Evolutionary conservation across 768 basidiomycete genomes (phyloP), one percentile per base, ranked within the genome.

Genomic region (Lentinula guzmanii): DNA sequence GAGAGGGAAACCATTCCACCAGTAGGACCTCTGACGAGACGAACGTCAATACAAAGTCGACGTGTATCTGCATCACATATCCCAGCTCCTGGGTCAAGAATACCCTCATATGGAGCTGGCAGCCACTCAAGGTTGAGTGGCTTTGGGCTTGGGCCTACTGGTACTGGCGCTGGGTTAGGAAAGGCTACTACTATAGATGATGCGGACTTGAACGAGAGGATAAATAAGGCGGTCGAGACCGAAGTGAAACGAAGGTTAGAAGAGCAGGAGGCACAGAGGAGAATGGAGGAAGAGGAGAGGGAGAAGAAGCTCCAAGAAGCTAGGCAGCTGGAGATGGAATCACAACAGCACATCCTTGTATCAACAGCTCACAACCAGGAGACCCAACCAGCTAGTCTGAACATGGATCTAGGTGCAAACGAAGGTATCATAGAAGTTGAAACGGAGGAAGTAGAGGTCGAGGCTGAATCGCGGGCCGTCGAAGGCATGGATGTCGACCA

Each of bases 171-270:
- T 71, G 81, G 85, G 67, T 90, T 91, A 63, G 87, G 86, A 39
- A 77, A 86, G 74, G 90, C 87, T 66, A n/a, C 79, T 71, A 53
- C 60, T 52, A 51, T 58, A 31, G 46, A n/a, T n/a, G 34, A 56
- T 16, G 35, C n/a, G n/a, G 43, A 45, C 16, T 50, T 60, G 34
- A 50, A 7, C 18, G 51, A 57, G 37, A 45, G 15, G 55, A 63
- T 31, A 57, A 62, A 33, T 35, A 50, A 53, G 18, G 39, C 41
- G 16, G 55, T 56, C 7, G 55, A 56, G 28, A 45, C 28, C 21
- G 66, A 89, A 89, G 90, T 92, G 60, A 83, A 86, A 52, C 83
- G 77, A 64, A 86, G 85, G 70, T 88, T 90, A 34, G 87, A 91
- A 75, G 55, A 56, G 31, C 80, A 76, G 6, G 89, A 92, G 70